Base-by-base conservation (phyloP, 768 basidiomycete species). In the Amylocystis lapponica region DNA sequence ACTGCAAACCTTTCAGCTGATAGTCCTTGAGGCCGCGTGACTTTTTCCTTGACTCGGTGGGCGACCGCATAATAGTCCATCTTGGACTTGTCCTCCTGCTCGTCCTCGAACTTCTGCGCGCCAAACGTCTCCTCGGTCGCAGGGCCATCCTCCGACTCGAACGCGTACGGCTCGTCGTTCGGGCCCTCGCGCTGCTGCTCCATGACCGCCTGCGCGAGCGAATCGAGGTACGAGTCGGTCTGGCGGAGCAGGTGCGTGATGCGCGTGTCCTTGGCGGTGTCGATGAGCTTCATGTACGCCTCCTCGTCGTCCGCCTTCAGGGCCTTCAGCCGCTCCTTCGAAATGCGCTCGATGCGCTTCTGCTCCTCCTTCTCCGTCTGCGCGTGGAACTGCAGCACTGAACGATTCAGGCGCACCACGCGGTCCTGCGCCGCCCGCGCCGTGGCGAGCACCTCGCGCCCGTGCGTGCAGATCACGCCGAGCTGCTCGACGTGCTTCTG, bases 241-340 rank as follows among this genome's bases (percentile, higher is more conserved):
- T 98, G 95, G 34, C 85, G 75, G 44, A 99, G 71, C 21, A 98
- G 71, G 66, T 98, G 96, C 0, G 94, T 96, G 66, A 99, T 97
- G 65, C 96, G 86, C 9, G 95, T 97, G 57, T 99, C 96, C 64
- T 99, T 99, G 45, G 95, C 95, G 14, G 94, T 96, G 63, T 98
- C 96, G 57, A 99, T 90, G 56, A 99, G 86, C 61, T 93, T 93
- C 79, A 97, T 85, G 66, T 99, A 99, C n/a, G 91, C 94, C 66
- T 97, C 96, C 70, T 99, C 96, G 69, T 99, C 95, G 59, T 98
- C 94, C 22, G 87, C 87, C 67, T 95, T 93, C 53, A 98, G 81
- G 7, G 95, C 96, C 69, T 89, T 92, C 50, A 99, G 70, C 88
- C 94, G 92, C 64, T 98, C 96, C 70, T 98, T 98, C 35, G 87